These are phyloP conservation scores for Boletus vinaceobasis DNA, from an alignment of 768 basidiomycete species.

Conservation along the genomic window DNA sequence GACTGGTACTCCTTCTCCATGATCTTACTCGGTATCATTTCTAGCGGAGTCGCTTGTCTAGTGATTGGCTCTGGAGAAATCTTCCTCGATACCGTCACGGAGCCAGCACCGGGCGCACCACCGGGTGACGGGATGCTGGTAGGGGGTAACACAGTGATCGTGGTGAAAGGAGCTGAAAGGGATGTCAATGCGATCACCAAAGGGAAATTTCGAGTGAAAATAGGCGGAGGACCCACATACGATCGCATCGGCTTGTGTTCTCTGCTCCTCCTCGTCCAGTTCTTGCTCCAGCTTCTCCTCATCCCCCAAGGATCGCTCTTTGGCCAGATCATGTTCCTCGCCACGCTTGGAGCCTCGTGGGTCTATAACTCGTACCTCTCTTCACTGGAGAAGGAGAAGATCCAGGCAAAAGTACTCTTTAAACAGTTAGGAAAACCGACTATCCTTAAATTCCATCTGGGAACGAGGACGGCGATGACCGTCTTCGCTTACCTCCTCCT, in stretches of 20 bases:
- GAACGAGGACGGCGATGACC: slow-evolving; percentile 20
- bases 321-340: slow-evolving; percentile 35
- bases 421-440: slow-evolving; percentile 11
- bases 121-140: slow-evolving; percentile 32
- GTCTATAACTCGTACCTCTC: slow-evolving; percentile 35
- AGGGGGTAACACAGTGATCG: slow-evolving; percentile 22
- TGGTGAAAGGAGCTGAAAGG: slow-evolving; percentile 31
- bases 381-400: slow-evolving; percentile 35
- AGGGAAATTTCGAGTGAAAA: slow-evolving; percentile 26
- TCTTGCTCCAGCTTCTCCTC: slow-evolving; percentile 33
- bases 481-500: slow-evolving; percentile 26
- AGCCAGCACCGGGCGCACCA: slow-evolving; percentile 24
- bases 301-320: slow-evolving; percentile 34
- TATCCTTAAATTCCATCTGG: slow-evolving; percentile 21
- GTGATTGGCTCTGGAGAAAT: slow-evolving; percentile 31
- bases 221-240: slow-evolving; percentile 13
- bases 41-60: slow-evolving; percentile 29
- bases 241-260: slow-evolving; percentile 28
- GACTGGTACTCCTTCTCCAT: slow-evolving; percentile 34
- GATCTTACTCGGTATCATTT: slow-evolving; percentile 33
- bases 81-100: slow-evolving; percentile 10
- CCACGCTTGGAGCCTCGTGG: slow-evolving; percentile 33
- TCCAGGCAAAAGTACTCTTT: slow-evolving; percentile 21
- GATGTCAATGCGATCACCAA: slow-evolving; percentile 32
- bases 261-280: slow-evolving; percentile 32